phyloP scores from a whole-genome alignment of 768 basidiomycete species.

The Mycena maculata region DNA sequence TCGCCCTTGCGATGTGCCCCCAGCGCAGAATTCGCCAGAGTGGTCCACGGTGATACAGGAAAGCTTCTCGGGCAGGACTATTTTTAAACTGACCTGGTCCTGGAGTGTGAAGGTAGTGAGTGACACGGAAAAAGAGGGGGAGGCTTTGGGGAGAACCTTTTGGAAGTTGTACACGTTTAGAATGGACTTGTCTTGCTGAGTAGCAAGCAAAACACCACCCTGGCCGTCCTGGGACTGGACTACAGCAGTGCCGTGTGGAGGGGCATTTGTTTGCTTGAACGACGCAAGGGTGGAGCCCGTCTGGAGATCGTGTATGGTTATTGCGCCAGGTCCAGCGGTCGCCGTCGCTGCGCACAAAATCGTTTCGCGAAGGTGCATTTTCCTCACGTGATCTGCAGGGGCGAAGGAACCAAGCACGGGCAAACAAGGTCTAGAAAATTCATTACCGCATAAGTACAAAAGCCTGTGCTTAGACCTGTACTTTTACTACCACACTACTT shows the following conservation, averaged over 20 bases:
- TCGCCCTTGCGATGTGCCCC: constrained; percentile 88
- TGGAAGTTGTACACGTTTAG: constrained; percentile 94
- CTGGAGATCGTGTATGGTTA: constrained; percentile 85
- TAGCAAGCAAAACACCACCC: constrained; percentile 87
- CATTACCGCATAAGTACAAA: constrained; percentile 13
- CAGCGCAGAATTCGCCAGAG: constrained; percentile 82
- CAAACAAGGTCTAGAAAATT: not conserved
- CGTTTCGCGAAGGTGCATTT: constrained; percentile 76
- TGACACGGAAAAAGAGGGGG: not conserved
- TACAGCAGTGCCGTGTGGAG: constrained; percentile 72
- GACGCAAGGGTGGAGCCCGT: constrained; percentile 81
- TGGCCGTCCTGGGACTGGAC: constrained; percentile 75
- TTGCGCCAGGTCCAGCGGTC: constrained; percentile 66
- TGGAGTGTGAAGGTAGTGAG: constrained; percentile 47
- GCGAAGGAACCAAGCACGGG: too few species aligned
- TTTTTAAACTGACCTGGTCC: constrained; percentile 91
- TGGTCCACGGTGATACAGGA: constrained; percentile 82
- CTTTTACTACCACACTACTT: not conserved
- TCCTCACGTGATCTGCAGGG: constrained; percentile 6
- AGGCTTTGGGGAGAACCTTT: constrained; percentile 65
- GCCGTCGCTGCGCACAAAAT: constrained; percentile 73
- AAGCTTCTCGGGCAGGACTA: constrained; percentile 91
- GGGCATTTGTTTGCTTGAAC: constrained; percentile 86
- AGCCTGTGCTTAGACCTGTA: constrained; percentile 9
- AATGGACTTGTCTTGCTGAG: constrained; percentile 89